Evolutionary conservation across 139 green algal genomes (phyloP), one percentile per base, ranked within the genome.

Genomic region (Volvox africanus): DNA sequence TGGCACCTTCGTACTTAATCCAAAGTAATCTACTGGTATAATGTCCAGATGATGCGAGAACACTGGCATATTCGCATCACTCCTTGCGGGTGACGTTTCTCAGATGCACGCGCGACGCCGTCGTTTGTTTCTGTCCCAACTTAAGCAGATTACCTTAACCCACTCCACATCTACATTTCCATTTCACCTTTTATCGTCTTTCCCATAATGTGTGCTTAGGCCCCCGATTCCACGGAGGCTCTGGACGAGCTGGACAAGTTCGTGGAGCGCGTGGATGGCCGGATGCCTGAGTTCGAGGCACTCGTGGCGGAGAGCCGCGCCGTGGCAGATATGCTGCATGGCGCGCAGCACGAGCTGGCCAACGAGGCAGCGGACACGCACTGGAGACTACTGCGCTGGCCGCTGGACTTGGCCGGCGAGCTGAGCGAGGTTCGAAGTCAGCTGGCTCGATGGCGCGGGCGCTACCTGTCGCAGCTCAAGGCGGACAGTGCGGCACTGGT

Each of bases 191-290:
- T 9, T 9, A 55, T 55, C 9, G 44, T 9, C 9, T 14, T 55
- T 55, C 5, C 44, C 44, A 55, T 55, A 9, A 55, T 55, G 44
- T 55, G 9, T 55, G 5, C 79, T 22, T 61, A 97, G 89, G 88
- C 91, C 33, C 92, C 94, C 44, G 92, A 92, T 86, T 95, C 88
- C 21, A 94, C 96, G 20, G 96, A 98, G 80, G 95, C 93, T 0
- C 95, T 98, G 89, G 95, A 97, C 77, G 94, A 91, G 37, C 89
- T 97, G 78, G 92, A 96, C 75, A 94, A 94, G 91, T 96, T 93
- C 86, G 92, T 97, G 90, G 92, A 89, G 35, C 62, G 35, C 21
- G 87, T 97, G 35, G 87, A 96, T 61, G 82, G 88, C 75, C 87
- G 94, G 62, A 95, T 97, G 82, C 36, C 88, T 37, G 77, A 92